Conservation (phyloP, 1,139 yeast genomes). For the Taphrina betulina region DNA sequence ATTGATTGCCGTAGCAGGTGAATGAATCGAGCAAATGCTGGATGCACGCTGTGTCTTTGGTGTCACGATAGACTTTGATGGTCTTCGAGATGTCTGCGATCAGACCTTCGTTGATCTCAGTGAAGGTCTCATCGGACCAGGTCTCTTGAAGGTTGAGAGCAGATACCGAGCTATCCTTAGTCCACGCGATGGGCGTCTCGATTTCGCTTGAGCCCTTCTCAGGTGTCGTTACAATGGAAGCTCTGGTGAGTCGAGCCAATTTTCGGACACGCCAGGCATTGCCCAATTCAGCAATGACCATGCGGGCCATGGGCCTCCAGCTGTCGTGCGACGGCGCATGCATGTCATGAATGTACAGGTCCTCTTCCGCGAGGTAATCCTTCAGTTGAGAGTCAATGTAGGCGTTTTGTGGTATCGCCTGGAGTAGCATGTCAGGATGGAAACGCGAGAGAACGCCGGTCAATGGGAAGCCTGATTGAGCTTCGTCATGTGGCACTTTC, state of each 20-base stretch:
- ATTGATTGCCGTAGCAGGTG: too few relatives aligned
- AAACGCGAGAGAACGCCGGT: conserved; percentile 27
- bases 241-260: conserved; percentile 11
- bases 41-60: neutral
- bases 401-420: conserved; percentile 16
- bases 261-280: conserved; percentile 25
- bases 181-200: neutral
- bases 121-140: conserved; percentile 26
- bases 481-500: conserved; percentile 4
- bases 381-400: conserved; percentile 8
- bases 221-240: too few relatives aligned
- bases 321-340: neutral
- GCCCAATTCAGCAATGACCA: conserved; percentile 22
- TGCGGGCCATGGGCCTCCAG: conserved; percentile 19
- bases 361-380: conserved; percentile 17
- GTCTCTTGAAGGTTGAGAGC: conserved; percentile 1
- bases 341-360: conserved; percentile 1
- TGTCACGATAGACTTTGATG: neutral
- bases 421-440: conserved; percentile 30
- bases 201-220: too few relatives aligned
- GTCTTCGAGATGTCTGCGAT: conserved; percentile 1
- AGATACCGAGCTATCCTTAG: neutral
- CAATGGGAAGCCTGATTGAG: conserved; percentile 18
- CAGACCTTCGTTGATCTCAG: conserved; percentile 21
- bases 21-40: conserved; percentile 6